Conservation (phyloP, 108 stramenopile species). For the Skeletonema menzelii region DNA sequence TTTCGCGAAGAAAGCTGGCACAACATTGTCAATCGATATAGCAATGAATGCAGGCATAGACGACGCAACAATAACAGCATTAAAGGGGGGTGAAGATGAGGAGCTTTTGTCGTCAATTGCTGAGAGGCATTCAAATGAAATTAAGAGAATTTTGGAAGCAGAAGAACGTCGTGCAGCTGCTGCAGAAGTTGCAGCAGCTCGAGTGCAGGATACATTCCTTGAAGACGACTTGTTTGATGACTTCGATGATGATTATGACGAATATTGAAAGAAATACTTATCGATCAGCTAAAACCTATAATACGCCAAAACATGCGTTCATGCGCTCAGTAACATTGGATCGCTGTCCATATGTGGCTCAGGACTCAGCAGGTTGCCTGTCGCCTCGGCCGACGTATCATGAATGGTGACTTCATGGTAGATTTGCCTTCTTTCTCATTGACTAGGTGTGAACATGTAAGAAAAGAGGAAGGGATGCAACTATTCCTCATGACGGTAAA, state of each 20-base stretch:
- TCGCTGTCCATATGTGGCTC: too few species aligned
- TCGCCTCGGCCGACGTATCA: too few species aligned
- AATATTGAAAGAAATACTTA: too few species aligned
- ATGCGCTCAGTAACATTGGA: too few species aligned
- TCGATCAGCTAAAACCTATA: too few species aligned
- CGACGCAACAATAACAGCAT: slow-evolving; percentile 56
- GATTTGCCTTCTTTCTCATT: too few species aligned
- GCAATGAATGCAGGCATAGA: slow-evolving; percentile 72
- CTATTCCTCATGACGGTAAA: too few species aligned
- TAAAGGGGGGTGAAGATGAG: slow-evolving; percentile 39
- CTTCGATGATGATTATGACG: slow-evolving; percentile 13
- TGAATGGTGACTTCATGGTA: too few species aligned
- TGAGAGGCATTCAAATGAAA: slow-evolving; percentile 55
- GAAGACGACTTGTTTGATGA: slow-evolving; percentile 20
- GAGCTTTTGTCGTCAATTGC: slow-evolving; percentile 60
- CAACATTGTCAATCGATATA: slow-evolving; percentile 56
- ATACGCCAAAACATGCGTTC: too few species aligned
- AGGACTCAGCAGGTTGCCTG: too few species aligned
- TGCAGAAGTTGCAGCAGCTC: slow-evolving; percentile 23
- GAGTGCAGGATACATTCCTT: slow-evolving; percentile 18
- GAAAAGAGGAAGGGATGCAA: too few species aligned
- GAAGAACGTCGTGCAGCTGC: slow-evolving; percentile 53
- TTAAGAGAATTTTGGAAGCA: slow-evolving; percentile 58
- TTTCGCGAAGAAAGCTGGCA: slow-evolving; percentile 21
- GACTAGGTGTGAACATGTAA: too few species aligned